phyloP scores from a whole-genome alignment of 2,329 filamentous ascomycete species.

The Coniochaeta sp. region DNA sequence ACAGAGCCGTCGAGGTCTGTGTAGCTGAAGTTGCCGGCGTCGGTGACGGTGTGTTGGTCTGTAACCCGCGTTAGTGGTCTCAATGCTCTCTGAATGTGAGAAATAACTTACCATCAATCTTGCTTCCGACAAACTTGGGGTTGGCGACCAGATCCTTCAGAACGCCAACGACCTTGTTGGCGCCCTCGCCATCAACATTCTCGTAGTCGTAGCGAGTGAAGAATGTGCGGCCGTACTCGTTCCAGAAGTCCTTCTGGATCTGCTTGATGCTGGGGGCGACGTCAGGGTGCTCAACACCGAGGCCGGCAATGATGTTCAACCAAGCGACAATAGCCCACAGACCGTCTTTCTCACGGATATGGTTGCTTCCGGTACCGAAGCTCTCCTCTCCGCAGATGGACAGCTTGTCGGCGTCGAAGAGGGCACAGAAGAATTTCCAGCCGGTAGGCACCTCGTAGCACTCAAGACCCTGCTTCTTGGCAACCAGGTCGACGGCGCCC shows the following conservation, averaged over 20 bases:
- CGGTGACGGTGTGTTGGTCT: conserved; percentile 62
- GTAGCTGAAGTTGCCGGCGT: conserved; percentile 96
- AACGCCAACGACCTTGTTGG: conserved; percentile 80
- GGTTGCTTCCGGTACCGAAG: conserved; percentile 96
- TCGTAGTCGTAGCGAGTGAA: conserved; percentile 99
- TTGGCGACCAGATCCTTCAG: conserved; percentile 73
- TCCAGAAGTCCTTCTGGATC: conserved; percentile 97
- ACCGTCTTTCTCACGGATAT: conserved; percentile 98
- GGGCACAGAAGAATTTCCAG: conserved; percentile 98
- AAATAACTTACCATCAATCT: conserved; percentile 55
- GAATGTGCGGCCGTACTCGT: conserved; percentile 91
- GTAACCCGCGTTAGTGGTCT: neutral
- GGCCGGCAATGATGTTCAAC: conserved; percentile 96
- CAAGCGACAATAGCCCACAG: conserved; percentile 96
- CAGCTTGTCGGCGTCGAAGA: conserved; percentile 91
- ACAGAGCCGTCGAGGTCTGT: conserved; percentile 97
- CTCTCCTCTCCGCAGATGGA: conserved; percentile 98
- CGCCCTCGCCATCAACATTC: conserved; percentile 83
- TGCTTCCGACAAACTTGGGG: conserved; percentile 70
- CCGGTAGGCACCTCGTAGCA: conserved; percentile 97
- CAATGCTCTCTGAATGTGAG: neutral
- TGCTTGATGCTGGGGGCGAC: conserved; percentile 87
- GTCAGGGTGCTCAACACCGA: conserved; percentile 73
- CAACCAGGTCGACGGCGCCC: conserved; percentile 89
- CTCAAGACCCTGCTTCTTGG: conserved; percentile 84